phyloP scores from a whole-genome alignment of 139 green algal species.

The Chlorella sp. region DNA sequence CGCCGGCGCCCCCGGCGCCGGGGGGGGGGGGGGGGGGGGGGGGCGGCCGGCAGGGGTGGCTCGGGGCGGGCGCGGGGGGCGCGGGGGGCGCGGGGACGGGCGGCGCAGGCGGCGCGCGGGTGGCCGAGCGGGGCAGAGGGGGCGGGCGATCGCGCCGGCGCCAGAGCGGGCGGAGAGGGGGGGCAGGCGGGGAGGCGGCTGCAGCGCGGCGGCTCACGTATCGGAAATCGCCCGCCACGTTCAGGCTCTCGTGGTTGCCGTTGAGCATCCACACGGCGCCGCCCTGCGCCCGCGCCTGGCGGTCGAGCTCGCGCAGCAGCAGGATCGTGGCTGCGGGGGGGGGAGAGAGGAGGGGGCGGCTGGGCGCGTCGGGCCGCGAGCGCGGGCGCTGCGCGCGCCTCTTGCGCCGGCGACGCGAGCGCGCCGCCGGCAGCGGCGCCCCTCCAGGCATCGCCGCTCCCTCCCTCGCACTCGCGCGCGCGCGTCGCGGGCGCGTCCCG shows the following conservation, averaged over 20 bases:
- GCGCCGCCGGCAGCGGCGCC: too few species aligned
- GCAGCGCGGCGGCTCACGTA: constrained; percentile 28
- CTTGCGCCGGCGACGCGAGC: too few species aligned
- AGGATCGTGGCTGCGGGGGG: constrained; percentile 72
- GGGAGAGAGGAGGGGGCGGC: neutral
- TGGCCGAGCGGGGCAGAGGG: constrained; percentile 59
- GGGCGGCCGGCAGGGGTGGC: too few species aligned
- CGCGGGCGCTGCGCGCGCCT: too few species aligned
- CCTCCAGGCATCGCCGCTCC: too few species aligned
- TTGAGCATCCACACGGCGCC: constrained; percentile 93
- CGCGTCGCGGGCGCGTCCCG: too few species aligned
- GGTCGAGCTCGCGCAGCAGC: constrained; percentile 80
- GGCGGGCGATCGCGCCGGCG: neutral
- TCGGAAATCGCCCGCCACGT: constrained; percentile 87
- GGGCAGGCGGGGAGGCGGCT: neutral
- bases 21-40: neutral
- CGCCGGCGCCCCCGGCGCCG: constrained; percentile 86
- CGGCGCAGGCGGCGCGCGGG: neutral
- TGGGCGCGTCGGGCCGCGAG: too few species aligned
- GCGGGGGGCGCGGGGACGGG: neutral
- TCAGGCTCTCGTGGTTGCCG: constrained; percentile 93
- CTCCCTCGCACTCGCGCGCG: too few species aligned
- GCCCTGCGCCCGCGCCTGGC: constrained; percentile 71
- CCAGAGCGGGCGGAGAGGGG: neutral
- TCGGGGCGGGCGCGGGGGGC: too few species aligned